phyloP scores from a whole-genome alignment of 192 early-diverging fungal genomes.

The Linnemannia zychae region DNA sequence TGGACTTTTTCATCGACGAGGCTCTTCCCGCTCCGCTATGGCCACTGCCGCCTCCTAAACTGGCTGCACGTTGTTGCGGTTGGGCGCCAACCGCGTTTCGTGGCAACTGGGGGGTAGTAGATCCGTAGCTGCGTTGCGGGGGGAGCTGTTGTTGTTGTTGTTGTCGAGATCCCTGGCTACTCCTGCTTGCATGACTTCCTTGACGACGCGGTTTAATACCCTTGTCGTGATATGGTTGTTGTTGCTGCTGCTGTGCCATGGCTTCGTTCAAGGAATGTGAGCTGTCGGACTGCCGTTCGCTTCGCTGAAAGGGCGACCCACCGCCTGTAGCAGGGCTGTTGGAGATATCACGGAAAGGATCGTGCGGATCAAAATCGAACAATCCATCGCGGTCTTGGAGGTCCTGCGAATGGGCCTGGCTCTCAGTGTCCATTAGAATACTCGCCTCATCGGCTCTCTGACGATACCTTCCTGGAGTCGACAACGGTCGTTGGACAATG shows the following conservation, averaged over 20 bases:
- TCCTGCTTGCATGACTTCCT: constrained; percentile 1
- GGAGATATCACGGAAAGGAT: constrained; percentile 27
- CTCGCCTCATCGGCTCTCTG: constrained; percentile 4
- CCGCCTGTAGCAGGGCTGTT: not conserved
- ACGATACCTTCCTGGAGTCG: not conserved
- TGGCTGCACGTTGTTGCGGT: not conserved
- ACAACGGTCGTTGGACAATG: not conserved
- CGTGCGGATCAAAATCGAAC: constrained; percentile 20
- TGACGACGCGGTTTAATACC: not conserved
- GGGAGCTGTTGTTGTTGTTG: not conserved
- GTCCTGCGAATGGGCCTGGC: not conserved
- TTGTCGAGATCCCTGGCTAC: not conserved
- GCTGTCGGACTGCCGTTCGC: not conserved
- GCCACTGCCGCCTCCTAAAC: not conserved
- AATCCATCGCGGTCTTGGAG: constrained; percentile 9
- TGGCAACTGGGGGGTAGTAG: not conserved
- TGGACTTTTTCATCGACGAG: not conserved
- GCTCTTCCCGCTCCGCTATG: not conserved
- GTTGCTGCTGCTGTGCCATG: not conserved
- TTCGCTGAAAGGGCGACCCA: not conserved
- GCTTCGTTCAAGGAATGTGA: constrained; percentile 12
- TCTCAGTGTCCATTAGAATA: not conserved
- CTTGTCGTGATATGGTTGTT: not conserved
- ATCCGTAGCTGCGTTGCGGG: constrained; percentile 7
- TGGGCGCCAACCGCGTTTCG: not conserved